Percentiles rank a stretch among this genome's conserved stretches.
Conservation (phyloP, 768 basidiomycete species). For the Naematelia aurantialba region DNA sequence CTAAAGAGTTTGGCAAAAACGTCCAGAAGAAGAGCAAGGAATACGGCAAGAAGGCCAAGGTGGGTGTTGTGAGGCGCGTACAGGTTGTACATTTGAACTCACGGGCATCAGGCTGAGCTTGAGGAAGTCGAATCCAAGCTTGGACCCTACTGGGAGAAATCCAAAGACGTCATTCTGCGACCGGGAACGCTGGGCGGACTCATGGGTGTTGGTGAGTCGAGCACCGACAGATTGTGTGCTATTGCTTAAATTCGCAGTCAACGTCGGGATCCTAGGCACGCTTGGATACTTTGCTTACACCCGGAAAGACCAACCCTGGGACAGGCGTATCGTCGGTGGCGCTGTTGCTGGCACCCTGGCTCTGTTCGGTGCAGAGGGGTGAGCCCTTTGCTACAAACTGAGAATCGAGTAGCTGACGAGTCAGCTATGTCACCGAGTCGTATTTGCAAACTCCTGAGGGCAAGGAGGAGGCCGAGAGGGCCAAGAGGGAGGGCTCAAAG, state of each 20-base stretch:
- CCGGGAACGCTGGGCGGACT: conserved; percentile 71
- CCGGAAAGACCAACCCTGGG: conserved; percentile 56
- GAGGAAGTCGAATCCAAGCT: conserved; percentile 41
- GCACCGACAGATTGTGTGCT: too few species aligned
- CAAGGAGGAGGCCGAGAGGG: conserved; percentile 59
- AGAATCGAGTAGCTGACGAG: conserved; percentile 1
- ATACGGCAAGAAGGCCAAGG: conserved; percentile 41
- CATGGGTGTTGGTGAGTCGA: conserved; percentile 68
- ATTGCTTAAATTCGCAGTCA: conserved; percentile 54
- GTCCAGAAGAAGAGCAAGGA: conserved; percentile 47
- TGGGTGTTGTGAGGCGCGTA: conserved; percentile 41
- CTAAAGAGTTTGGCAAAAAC: conserved; percentile 29
- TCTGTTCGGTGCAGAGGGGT: conserved; percentile 48
- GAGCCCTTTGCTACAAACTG: conserved; percentile 7
- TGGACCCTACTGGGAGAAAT: conserved; percentile 54
- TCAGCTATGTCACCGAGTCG: conserved; percentile 62
- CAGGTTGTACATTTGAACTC: not conserved
- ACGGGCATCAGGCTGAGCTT: conserved; percentile 39
- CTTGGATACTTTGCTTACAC: conserved; percentile 65
- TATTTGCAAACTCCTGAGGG: conserved; percentile 62
- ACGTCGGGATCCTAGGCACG: conserved; percentile 65
- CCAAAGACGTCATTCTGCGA: conserved; percentile 58
- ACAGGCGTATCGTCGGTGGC: conserved; percentile 45
- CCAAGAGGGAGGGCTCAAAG: conserved; percentile 55
- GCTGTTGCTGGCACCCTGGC: conserved; percentile 44